Base-by-base conservation (phyloP, 2,329 filamentous ascomycete genomes). In the Cyclaneusma minus region DNA sequence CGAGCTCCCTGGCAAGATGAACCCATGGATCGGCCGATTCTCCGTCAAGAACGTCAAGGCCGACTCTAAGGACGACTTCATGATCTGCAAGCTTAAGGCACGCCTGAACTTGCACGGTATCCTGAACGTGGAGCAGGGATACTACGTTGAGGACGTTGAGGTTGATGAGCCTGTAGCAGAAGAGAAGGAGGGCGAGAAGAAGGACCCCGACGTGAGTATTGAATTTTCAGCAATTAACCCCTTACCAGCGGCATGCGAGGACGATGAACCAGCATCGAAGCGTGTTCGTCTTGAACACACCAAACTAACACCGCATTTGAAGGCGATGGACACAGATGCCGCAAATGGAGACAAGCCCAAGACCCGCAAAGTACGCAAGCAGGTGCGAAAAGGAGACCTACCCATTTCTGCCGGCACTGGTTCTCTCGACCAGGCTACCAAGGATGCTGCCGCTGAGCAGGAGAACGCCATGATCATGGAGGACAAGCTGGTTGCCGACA, bases 11-110 rank as follows among this genome's bases (percentile, higher is more conserved):
- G 84, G 85, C 45, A 91, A 87, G 65, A 65, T 77, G 35, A 82
- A 83, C 51, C 81, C 89, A 24, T 95, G 87, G 80, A 94, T 98
- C 41, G 89, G 89, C 30, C 76, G 83, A 38, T 98, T 98, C 63
- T 93, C 85, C 21, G 84, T 98, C 52, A 98, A 98, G 70, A 81
- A 80, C 23, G 87, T 98, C 48, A 85, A 94, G 68, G 78, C 83
- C 21, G 83, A 92, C 48, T 69, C 75, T 39, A 85, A 89, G 51
- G 82, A 91, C 33, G 89, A 95, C 51, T 98, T 95, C 55, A 95
- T 98, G 87, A 91, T 95, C 47, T 98, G 89, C 77, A 98, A 98
- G 64, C 75, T 98, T 35, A 95, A 95, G 70, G 87, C 89, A 24
- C 76, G 89, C 37, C 70, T 98, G 30, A 98, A 98, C 60, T 70